Percentiles rank a stretch among this genome's conserved stretches.
Conservation (phyloP, 2,329 filamentous ascomycete genomes). For the Herpotrichia juniperi region DNA sequence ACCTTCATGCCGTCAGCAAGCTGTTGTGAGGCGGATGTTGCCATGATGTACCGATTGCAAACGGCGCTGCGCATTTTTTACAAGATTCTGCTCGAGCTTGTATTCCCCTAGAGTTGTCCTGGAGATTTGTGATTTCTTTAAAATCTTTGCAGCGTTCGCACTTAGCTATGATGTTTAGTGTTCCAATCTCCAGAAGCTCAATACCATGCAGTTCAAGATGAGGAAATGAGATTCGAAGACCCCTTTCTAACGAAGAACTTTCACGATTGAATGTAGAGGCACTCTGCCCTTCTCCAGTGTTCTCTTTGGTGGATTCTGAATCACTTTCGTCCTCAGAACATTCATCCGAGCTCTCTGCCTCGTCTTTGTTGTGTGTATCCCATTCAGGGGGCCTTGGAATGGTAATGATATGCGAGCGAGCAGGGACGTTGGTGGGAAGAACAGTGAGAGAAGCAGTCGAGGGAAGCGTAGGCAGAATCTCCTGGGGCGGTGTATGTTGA, state of each 20-base stretch:
- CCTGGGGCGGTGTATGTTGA: neutral
- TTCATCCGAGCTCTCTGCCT: constrained; percentile 9
- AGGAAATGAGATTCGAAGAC: constrained; percentile 79
- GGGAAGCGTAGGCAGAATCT: neutral
- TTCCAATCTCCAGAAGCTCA: constrained; percentile 73
- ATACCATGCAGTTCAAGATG: constrained; percentile 77
- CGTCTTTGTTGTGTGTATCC: constrained; percentile 41
- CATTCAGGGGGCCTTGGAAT: constrained; percentile 82
- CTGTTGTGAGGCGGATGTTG: constrained; percentile 4
- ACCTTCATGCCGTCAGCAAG: constrained; percentile 21
- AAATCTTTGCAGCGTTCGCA: constrained; percentile 79
- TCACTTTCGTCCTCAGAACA: constrained; percentile 31
- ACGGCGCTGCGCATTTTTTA: constrained; percentile 60
- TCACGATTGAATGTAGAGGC: neutral
- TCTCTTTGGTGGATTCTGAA: constrained; percentile 38
- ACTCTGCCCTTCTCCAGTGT: neutral
- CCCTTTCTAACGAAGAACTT: constrained; percentile 46
- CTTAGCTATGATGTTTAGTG: constrained; percentile 73
- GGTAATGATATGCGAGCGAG: constrained; percentile 70
- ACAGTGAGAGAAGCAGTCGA: neutral
- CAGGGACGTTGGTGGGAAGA: constrained; percentile 39
- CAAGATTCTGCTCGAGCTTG: constrained; percentile 54
- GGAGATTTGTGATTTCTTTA: constrained; percentile 72
- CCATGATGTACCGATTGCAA: constrained; percentile 49
- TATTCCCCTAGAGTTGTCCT: constrained; percentile 56